Evolutionary conservation across 306 rosid species (phyloP), one percentile per base, ranked within the genome.

Genomic region (Canavalia ensiformis): DNA sequence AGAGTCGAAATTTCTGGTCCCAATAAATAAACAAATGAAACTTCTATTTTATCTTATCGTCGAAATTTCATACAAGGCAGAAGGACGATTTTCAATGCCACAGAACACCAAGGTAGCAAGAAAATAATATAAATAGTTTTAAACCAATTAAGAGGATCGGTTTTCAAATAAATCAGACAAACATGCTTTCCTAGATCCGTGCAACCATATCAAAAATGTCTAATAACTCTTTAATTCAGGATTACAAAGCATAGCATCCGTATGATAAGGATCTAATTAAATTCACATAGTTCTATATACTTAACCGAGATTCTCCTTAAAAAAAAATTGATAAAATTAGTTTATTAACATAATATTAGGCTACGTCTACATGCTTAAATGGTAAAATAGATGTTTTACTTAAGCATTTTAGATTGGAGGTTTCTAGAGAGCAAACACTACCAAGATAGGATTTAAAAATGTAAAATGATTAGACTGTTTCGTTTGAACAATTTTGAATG

Each of bases 31-130:
- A 85, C 87, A 89, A 89, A 80, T 87, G 89, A 92, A 92, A 88
- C 93, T 90, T 90, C 92, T 85, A 77, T 78, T 87, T 92, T 85
- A 90, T 90, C 93, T 84, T 89, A 88, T 87, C 78, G 9, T 82
- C 64, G 29, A 85, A 81, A 46, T 47, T 79, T 79, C 77, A 81
- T 65, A 71, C 80, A 9, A 73, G 75, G 75, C 87, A 78, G 80
- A 57, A 74, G 80, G 77, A 25, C 75, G 29, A 55, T 76, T 80
- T 89, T 84, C 85, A 72, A 82, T 54, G 88, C 76, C 88, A 81
- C n/a, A 82, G 76, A 85, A 51, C 35, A 65, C 79, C 67, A 87
- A 72, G 28, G 42, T 63, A 72, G 50, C 75, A 49, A 76, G 79
- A 39, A 62, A 76, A 70, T 25, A 66, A 51, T 76, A 13, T 47